These are phyloP conservation scores for Phytophthora brassicae DNA, from an alignment of 352 stramenopile species.

Conservation along the genomic window DNA sequence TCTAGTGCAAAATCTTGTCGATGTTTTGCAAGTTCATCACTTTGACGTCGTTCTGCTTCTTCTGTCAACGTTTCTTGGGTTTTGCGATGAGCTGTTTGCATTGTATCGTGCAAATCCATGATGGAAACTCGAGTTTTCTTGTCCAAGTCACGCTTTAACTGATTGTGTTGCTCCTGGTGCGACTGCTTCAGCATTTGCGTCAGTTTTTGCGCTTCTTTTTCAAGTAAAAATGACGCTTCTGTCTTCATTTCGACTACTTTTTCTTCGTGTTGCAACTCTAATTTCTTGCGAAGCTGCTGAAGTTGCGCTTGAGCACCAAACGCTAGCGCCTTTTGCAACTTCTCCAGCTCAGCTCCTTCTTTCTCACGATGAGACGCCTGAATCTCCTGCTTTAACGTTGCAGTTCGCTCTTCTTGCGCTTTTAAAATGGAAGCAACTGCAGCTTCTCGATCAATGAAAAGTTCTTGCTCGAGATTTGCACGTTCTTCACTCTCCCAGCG, in stretches of 20 bases:
- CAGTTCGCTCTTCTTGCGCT: constrained; percentile 48
- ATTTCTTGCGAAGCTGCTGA: constrained; percentile 49
- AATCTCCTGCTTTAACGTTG: constrained; percentile 44
- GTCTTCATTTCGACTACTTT: constrained; percentile 29
- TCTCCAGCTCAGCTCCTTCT: constrained; percentile 50
- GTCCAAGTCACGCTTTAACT: constrained; percentile 44
- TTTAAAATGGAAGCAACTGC: constrained; percentile 36
- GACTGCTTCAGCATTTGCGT: constrained; percentile 40
- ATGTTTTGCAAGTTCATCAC: constrained; percentile 18
- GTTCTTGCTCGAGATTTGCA: constrained; percentile 45
- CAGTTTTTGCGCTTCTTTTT: constrained; percentile 43
- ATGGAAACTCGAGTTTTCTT: constrained; percentile 48
- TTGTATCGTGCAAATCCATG: constrained; percentile 52
- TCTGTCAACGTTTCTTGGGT: constrained; percentile 29
- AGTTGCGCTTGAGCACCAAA: constrained; percentile 66
- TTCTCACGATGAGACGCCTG: constrained; percentile 39
- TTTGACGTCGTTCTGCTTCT: constrained; percentile 25
- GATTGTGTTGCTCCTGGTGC: constrained; percentile 40
- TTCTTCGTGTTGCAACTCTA: constrained; percentile 47
- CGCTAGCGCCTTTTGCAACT: constrained; percentile 55
- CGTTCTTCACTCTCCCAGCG: constrained; percentile 52
- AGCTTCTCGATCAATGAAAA: constrained; percentile 44
- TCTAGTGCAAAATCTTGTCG: constrained; percentile 33
- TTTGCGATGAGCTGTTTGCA: constrained; percentile 37
- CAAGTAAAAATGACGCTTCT: constrained; percentile 31